Conservation (phyloP, 1,284 basidiomycete genomes). For the Fereydounia khargensis region DNA sequence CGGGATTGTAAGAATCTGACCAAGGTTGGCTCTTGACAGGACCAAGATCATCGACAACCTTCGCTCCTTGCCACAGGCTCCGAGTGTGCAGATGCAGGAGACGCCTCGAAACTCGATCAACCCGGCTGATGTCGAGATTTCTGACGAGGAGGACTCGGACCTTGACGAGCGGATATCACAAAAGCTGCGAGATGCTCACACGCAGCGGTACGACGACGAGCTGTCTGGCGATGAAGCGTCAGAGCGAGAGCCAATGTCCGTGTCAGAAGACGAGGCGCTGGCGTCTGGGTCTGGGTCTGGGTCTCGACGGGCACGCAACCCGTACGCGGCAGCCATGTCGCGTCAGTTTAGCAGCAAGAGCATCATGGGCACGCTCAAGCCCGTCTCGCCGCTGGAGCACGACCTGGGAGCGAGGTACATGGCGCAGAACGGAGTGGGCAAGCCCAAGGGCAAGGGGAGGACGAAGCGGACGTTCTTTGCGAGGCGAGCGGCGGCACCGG, state of each 20-base stretch:
- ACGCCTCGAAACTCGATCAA: constrained; percentile 65
- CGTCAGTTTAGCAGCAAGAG: background rate
- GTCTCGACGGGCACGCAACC: background rate
- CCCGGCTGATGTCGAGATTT: constrained; percentile 62
- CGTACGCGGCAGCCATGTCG: constrained; percentile 7
- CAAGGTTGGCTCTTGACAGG: no score
- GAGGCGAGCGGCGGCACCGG: constrained; percentile 27
- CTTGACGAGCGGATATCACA: constrained; percentile 56
- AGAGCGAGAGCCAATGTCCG: background rate
- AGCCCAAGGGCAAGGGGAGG: constrained; percentile 17
- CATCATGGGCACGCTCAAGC: constrained; percentile 37
- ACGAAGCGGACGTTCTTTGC: constrained; percentile 39
- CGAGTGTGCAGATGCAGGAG: constrained; percentile 82
- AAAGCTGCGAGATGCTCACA: constrained; percentile 46
- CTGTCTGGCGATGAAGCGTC: constrained; percentile 45
- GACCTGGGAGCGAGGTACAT: constrained; percentile 27
- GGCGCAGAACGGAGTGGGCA: constrained; percentile 18
- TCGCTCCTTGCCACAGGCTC: constrained; percentile 73
- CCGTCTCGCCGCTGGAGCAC: constrained; percentile 18
- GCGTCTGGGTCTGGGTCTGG: background rate
- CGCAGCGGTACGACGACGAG: constrained; percentile 46
- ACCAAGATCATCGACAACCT: constrained; percentile 75
- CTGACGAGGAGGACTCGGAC: constrained; percentile 57
- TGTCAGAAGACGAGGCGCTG: background rate
- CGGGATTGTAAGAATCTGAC: no score